Evolutionary conservation across 2,329 filamentous ascomycete species (phyloP), one percentile per base, ranked within the genome.

Genomic region (Diaporthe sp.): DNA sequence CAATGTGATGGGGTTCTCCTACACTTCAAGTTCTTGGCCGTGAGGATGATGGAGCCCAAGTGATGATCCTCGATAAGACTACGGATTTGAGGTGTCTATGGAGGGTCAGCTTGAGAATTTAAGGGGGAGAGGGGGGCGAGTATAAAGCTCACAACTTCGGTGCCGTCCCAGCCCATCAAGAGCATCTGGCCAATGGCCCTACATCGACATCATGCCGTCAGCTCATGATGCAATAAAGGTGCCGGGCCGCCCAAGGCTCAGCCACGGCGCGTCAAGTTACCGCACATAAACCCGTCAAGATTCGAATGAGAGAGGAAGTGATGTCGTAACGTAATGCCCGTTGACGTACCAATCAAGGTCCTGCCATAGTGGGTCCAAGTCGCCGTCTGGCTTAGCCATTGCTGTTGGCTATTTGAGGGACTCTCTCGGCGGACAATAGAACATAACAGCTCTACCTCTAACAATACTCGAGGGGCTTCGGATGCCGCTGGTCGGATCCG

Each of bases 21-120:
- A 96, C 94, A 94, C 88, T 95, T 95, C 71, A 96, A 87, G 78
- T 97, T 97, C 86, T 96, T 96, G 76, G 94, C 94, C 52, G 94
- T 96, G 76, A 97, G 85, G 75, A 95, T 87, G 80, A 98, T 94
- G 70, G 95, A 97, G 73, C 97, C 97, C 64, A 99, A 88, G 82
- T 98, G 94, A 82, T 96, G 92, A 78, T 95, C 90, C 82, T 94
- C 92, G 80, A 97, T 97, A 78, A 96, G 89, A 79, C 91, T 92
- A 77, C 91, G 91, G 82, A 97, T 95, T 83, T 96, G 94, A 76
- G 94, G 94, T 35, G 94, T 96, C 61, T 71, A 45, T 30, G 40
- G 55, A 28, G 33, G 25, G 9, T n/a, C 28, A 52, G 30, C 35
- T 50, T 71, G 45, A 50, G 57, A 25, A 4, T 19, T 28, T 15